Evolutionary conservation across 225 moss, liverwort and hornwort species (phyloP).

Genomic region (Anthoceros angustus): DNA sequence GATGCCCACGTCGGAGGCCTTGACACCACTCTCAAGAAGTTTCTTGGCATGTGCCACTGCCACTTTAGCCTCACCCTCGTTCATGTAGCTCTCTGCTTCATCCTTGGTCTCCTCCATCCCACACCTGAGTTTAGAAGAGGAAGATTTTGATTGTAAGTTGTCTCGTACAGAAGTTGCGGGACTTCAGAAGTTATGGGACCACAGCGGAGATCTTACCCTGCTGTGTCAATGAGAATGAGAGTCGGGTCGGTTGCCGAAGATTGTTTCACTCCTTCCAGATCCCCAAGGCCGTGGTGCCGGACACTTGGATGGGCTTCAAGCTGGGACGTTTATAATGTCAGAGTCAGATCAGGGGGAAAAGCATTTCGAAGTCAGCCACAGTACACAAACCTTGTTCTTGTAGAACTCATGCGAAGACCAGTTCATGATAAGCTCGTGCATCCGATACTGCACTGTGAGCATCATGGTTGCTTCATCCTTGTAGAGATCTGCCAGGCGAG

Average conservation of each 20-base stretch:
- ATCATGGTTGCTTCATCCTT: constrained; percentile 69
- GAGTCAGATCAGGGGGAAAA: not conserved
- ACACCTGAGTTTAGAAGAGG: constrained; percentile 26
- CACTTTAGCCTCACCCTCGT: constrained; percentile 90
- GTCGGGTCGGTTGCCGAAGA: constrained; percentile 60
- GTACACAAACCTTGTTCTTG: constrained; percentile 43
- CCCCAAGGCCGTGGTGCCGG: constrained; percentile 49
- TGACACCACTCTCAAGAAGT: constrained; percentile 66
- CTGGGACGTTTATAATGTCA: constrained; percentile 14
- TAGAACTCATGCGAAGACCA: constrained; percentile 93
- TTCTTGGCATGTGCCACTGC: constrained; percentile 63
- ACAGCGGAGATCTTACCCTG: constrained; percentile 28
- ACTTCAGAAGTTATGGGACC: not conserved
- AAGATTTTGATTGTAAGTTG: not conserved
- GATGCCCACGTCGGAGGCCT: constrained; percentile 67
- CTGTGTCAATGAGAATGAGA: constrained; percentile 73
- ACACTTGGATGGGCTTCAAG: constrained; percentile 85
- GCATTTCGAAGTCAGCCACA: no score
- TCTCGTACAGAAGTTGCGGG: not conserved
- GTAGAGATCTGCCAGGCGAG: constrained; percentile 59
- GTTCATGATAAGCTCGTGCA: constrained; percentile 82
- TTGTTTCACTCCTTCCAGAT: constrained; percentile 53
- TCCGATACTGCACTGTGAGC: constrained; percentile 90
- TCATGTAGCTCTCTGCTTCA: constrained; percentile 85
- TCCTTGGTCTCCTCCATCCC: constrained; percentile 96